A percentile compares a stretch with the other conserved stretches of the same genome.
phyloP scores from a whole-genome alignment of 768 basidiomycete species.

The Collybia sp. region DNA sequence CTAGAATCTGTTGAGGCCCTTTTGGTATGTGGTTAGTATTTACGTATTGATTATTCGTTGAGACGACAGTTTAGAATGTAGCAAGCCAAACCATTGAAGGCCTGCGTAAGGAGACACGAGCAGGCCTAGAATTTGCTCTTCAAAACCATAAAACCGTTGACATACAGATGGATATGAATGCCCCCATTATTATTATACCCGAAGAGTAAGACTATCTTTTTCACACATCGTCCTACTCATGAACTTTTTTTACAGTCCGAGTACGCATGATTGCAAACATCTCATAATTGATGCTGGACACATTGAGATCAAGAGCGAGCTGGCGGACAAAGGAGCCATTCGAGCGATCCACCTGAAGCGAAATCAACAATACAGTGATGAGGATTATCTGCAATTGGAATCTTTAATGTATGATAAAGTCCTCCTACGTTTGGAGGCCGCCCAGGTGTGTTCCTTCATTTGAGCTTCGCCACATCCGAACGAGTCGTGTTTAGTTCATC shows the following conservation, averaged over 20 bases:
- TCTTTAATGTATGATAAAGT: conserved; percentile 95
- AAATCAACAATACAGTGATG: conserved; percentile 78
- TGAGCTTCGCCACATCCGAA: conserved; percentile 5
- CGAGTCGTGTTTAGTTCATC: conserved; percentile 70
- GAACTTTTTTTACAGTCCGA: conserved; percentile 48
- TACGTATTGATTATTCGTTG: conserved; percentile 2
- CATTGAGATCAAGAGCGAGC: conserved; percentile 87
- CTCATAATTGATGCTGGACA: conserved; percentile 95
- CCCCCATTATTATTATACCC: conserved; percentile 95
- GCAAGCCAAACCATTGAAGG: conserved; percentile 94
- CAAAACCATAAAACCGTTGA: conserved; percentile 95
- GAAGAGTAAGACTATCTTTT: conserved; percentile 64
- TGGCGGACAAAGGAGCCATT: conserved; percentile 80
- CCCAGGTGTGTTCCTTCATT: conserved; percentile 61
- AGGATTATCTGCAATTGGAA: conserved; percentile 83
- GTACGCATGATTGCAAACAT: conserved; percentile 72
- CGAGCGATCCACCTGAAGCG: conserved; percentile 78
- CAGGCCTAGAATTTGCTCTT: conserved; percentile 89
- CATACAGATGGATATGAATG: conserved; percentile 94
- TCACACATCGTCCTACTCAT: conserved; percentile 1
- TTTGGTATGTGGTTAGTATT: conserved; percentile 46
- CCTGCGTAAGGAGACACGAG: conserved; percentile 88
- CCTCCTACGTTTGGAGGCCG: conserved; percentile 74
- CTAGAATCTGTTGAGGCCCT: conserved; percentile 93
- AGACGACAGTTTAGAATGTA: conserved; percentile 51